A percentile compares a stretch with the other conserved stretches of the same genome.
Evolutionary conservation across 345 rosid species (phyloP).

Genomic region (Gossypioides kirkii): DNA sequence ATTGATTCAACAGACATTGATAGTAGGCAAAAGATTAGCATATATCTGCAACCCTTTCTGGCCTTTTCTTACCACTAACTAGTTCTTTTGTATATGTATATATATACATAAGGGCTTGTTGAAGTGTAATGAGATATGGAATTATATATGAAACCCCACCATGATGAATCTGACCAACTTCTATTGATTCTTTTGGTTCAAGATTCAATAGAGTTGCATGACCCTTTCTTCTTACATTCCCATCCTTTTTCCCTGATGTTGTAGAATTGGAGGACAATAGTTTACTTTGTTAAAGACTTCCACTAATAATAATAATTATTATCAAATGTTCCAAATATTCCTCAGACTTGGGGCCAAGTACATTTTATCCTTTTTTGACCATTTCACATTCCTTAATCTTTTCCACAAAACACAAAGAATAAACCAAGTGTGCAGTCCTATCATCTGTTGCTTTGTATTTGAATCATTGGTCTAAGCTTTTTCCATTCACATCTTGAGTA

Average conservation of each 20-base stretch:
- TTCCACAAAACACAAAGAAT: background rate
- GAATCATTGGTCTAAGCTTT: background rate
- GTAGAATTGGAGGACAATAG: constrained; percentile 15
- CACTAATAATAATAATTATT: background rate
- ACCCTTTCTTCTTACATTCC: background rate
- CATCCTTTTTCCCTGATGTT: background rate
- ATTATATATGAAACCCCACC: background rate
- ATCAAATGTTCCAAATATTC: constrained; percentile 3
- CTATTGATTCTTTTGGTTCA: constrained; percentile 4
- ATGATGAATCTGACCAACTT: constrained; percentile 10
- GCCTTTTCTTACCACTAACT: no score
- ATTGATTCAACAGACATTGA: no score
- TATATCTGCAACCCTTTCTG: no score
- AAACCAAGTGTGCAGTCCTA: background rate
- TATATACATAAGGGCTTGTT: background rate
- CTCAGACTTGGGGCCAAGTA: constrained; percentile 1
- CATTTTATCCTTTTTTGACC: background rate
- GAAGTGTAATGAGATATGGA: constrained; percentile 15
- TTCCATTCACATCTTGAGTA: background rate
- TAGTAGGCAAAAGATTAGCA: no score
- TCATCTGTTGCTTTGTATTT: background rate
- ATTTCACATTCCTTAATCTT: background rate
- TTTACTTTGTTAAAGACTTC: constrained; percentile 9
- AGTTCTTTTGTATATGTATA: no score
- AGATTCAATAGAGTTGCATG: background rate